Percentiles rank a stretch among this genome's conserved stretches.
Conservation (phyloP, 2,329 filamentous ascomycete genomes). For the Gremmenia infestans region DNA sequence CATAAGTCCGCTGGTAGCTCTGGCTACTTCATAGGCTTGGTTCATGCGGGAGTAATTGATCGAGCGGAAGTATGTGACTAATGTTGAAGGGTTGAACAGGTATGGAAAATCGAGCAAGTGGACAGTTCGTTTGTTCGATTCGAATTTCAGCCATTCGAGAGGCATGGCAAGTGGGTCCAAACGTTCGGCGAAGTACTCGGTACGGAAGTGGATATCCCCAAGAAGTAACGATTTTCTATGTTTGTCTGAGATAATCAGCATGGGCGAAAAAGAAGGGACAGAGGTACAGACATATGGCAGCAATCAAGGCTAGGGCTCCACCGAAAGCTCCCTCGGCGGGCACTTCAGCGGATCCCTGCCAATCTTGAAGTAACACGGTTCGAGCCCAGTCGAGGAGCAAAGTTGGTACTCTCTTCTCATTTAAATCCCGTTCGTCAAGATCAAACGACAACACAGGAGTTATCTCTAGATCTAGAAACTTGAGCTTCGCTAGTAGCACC, state of each 20-base stretch:
- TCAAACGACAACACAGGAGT: conserved; percentile 42
- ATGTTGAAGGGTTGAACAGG: conserved; percentile 66
- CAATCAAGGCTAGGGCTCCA: conserved; percentile 69
- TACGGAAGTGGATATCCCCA: conserved; percentile 64
- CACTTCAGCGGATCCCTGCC: conserved; percentile 72
- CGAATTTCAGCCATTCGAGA: conserved; percentile 61
- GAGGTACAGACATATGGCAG: conserved; percentile 61
- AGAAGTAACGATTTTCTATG: conserved; percentile 60
- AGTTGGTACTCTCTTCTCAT: conserved; percentile 52
- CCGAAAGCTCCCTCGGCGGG: conserved; percentile 67
- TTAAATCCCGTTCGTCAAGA: conserved; percentile 46
- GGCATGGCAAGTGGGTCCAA: conserved; percentile 73
- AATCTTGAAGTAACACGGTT: conserved; percentile 70
- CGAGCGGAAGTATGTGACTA: conserved; percentile 81
- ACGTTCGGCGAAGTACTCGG: conserved; percentile 70
- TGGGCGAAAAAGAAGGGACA: background rate
- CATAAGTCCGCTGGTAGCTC: conserved; percentile 51
- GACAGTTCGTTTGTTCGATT: conserved; percentile 54
- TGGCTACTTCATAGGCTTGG: conserved; percentile 66
- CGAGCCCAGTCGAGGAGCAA: conserved; percentile 67
- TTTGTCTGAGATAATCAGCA: conserved; percentile 42
- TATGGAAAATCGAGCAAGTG: conserved; percentile 80
- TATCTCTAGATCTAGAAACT: conserved; percentile 36
- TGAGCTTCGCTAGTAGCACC: conserved; percentile 33
- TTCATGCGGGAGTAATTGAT: conserved; percentile 88